A percentile compares a stretch with the other conserved stretches of the same genome.
Conservation (phyloP, 305 asterid genomes). For the Galium porrigens region DNA sequence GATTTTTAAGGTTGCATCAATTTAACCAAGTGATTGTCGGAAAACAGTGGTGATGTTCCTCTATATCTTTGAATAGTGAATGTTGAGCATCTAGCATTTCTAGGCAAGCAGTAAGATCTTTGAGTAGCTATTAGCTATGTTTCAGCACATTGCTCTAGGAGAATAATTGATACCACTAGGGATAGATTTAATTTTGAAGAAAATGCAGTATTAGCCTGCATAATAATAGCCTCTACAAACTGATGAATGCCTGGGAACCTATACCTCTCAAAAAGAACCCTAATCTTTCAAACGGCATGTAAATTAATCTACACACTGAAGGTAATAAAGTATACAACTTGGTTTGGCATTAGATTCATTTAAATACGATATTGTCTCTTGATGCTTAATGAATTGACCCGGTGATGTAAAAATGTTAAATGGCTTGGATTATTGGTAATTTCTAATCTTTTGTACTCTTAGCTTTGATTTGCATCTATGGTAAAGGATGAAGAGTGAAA, state of each 20-base stretch:
- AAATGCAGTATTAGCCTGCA: slow-evolving; percentile 18
- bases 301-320: too few species aligned
- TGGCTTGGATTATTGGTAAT: slow-evolving; percentile 18
- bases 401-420: slow-evolving; percentile 11
- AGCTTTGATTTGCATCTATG: not conserved
- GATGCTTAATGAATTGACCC: slow-evolving; percentile 4
- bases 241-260: slow-evolving; percentile 1
- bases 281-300: too few species aligned
- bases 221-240: slow-evolving; percentile 16
- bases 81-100: slow-evolving; percentile 12
- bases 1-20: slow-evolving; percentile 12
- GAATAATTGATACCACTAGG: slow-evolving; percentile 16
- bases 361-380: slow-evolving; percentile 21
- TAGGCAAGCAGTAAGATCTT: slow-evolving; percentile 15
- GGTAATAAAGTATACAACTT: slow-evolving; percentile 8
- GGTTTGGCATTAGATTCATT: slow-evolving; percentile 15
- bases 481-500: not conserved
- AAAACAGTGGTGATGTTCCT: not conserved
- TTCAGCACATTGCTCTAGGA: slow-evolving; percentile 13
- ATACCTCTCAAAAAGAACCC: slow-evolving; percentile 18
- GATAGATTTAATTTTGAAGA: slow-evolving; percentile 21
- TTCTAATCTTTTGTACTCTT: not conserved
- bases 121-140: slow-evolving; percentile 19
- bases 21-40: slow-evolving; percentile 11
- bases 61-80: slow-evolving; percentile 10